Percentiles rank a stretch among this genome's conserved stretches.
Evolutionary conservation across 1,284 basidiomycete genomes (phyloP).

Genomic region (Malassezia arunalokei): DNA sequence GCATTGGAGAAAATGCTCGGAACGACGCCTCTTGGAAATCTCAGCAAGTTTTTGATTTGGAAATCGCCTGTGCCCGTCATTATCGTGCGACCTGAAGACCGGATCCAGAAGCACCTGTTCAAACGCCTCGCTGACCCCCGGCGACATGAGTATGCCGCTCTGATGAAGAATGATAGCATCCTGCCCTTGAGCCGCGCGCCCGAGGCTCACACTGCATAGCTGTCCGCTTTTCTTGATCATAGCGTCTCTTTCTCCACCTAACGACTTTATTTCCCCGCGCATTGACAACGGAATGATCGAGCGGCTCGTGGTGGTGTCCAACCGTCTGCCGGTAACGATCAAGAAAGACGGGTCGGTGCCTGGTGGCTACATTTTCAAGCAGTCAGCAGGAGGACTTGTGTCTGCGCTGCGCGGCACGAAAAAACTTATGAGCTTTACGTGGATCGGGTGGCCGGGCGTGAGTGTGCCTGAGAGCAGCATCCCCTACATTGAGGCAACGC

Average conservation of each 20-base stretch:
- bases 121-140: conserved; percentile 42
- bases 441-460: conserved; percentile 46
- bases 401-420: conserved; percentile 42
- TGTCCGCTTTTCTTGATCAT: not conserved
- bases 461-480: conserved; percentile 30
- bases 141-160: conserved; percentile 36
- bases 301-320: conserved; percentile 84
- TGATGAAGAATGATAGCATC: conserved; percentile 25
- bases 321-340: conserved; percentile 62
- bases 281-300: conserved; percentile 3
- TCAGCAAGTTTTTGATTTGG: conserved; percentile 32
- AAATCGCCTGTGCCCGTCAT: conserved; percentile 44
- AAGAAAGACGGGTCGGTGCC: conserved; percentile 34
- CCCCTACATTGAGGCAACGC: conserved; percentile 50
- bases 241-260: not conserved
- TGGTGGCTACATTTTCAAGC: conserved; percentile 39
- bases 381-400: conserved; percentile 44
- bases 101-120: conserved; percentile 41
- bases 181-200: conserved; percentile 15
- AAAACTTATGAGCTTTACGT: conserved; percentile 43
- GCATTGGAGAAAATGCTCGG: conserved; percentile 43
- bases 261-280: not conserved
- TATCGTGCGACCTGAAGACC: conserved; percentile 42
- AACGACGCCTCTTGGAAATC: conserved; percentile 34
- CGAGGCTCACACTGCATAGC: not conserved